Percentiles rank a stretch among this genome's conserved stretches.
Conservation (phyloP, 805 yeast genomes). For the Cyberlindnera mississippiensis region DNA sequence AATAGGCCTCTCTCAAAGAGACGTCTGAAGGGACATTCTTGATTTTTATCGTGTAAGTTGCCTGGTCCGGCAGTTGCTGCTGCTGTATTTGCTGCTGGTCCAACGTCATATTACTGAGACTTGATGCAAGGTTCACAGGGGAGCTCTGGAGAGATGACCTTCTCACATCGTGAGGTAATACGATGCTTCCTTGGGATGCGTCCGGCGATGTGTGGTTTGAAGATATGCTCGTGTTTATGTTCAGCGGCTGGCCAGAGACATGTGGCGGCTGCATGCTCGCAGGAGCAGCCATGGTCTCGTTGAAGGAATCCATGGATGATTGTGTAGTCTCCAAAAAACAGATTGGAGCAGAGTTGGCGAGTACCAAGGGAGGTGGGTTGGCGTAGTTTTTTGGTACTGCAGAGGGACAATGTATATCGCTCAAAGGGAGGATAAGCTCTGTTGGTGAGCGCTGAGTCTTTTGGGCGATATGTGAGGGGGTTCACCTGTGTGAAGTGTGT, state of each 20-base stretch:
- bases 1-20: slow-evolving; percentile 59
- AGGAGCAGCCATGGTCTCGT: slow-evolving; percentile 9
- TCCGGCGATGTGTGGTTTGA: slow-evolving; percentile 23
- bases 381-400: too few relatives aligned
- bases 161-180: slow-evolving; percentile 14
- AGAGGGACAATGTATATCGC: too few relatives aligned
- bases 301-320: background rate
- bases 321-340: too few relatives aligned
- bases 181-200: slow-evolving; percentile 16
- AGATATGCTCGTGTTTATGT: slow-evolving; percentile 17
- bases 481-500: background rate
- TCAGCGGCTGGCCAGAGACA: slow-evolving; percentile 4
- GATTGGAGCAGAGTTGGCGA: background rate
- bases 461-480: too few relatives aligned
- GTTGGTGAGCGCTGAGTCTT: too few relatives aligned
- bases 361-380: too few relatives aligned
- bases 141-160: slow-evolving; percentile 23
- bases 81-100: slow-evolving; percentile 1
- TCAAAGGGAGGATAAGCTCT: too few relatives aligned
- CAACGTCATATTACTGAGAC: slow-evolving; percentile 18
- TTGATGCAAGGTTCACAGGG: slow-evolving; percentile 22
- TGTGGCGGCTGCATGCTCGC: slow-evolving; percentile 5
- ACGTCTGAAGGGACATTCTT: slow-evolving; percentile 62
- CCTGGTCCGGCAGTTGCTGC: slow-evolving; percentile 4
- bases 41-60: slow-evolving; percentile 35